Percentiles rank a stretch among this genome's conserved stretches.
Evolutionary conservation across 2,329 filamentous ascomycete species (phyloP).

Genomic region (Aspergillus sp.): DNA sequence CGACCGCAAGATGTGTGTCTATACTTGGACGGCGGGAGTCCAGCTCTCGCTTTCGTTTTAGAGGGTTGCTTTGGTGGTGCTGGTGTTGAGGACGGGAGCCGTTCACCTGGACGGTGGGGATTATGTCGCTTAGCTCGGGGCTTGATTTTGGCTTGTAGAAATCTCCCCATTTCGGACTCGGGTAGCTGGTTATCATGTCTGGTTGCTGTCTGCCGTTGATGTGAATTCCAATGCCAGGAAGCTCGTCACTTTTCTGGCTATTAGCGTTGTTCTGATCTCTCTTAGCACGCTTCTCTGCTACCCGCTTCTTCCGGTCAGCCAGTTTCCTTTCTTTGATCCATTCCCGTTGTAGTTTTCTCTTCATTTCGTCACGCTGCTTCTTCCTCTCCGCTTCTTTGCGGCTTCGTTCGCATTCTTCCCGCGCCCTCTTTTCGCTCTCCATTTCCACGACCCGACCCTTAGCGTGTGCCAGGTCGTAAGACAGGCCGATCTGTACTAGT

Average conservation of each 20-base stretch:
- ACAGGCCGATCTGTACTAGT: slow-evolving; percentile 45
- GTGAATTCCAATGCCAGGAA: too few species aligned
- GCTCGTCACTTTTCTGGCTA: not conserved
- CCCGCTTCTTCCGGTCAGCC: slow-evolving; percentile 22
- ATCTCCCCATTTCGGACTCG: too few species aligned
- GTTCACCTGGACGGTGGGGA: slow-evolving; percentile 23
- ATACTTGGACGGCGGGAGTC: slow-evolving; percentile 14
- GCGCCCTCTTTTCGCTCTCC: slow-evolving; percentile 25
- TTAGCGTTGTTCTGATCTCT: not conserved
- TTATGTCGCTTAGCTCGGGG: slow-evolving; percentile 9
- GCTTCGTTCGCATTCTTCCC: slow-evolving; percentile 30
- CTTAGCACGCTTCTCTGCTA: slow-evolving; percentile 18
- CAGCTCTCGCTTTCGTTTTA: slow-evolving; percentile 5
- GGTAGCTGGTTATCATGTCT: too few species aligned
- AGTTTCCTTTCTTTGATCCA: slow-evolving; percentile 35
- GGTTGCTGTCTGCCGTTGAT: too few species aligned
- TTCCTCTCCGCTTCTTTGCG: slow-evolving; percentile 26
- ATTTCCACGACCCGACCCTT: slow-evolving; percentile 37
- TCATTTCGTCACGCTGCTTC: slow-evolving; percentile 32
- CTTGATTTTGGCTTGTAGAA: too few species aligned
- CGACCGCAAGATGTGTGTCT: slow-evolving; percentile 16
- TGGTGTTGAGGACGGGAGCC: slow-evolving; percentile 1
- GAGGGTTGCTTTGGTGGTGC: slow-evolving; percentile 4
- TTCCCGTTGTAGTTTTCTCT: slow-evolving; percentile 32
- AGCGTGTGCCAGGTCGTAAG: slow-evolving; percentile 40